phyloP scores from a whole-genome alignment of 371 early-diverging fungal species.

The Mucor piriformis region DNA sequence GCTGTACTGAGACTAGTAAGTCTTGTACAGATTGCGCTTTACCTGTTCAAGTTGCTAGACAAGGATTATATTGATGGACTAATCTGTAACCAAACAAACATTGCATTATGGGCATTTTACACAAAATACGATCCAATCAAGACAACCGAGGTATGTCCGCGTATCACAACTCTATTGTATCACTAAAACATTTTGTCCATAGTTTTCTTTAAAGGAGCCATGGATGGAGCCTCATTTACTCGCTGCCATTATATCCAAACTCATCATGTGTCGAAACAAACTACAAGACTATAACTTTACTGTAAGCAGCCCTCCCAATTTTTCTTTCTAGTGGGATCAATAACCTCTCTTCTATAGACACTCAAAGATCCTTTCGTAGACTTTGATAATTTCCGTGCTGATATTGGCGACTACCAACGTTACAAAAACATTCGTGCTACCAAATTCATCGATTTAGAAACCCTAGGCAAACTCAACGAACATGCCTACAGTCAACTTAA shows the following conservation, averaged over 20 bases:
- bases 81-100: conserved; percentile 60
- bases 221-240: conserved; percentile 65
- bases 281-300: conserved; percentile 63
- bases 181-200: not conserved
- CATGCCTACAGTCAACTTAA: conserved; percentile 41
- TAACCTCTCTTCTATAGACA: conserved; percentile 9
- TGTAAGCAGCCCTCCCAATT: conserved; percentile 2
- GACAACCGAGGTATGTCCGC: conserved; percentile 58
- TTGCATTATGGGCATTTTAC: conserved; percentile 57
- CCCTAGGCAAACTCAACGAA: conserved; percentile 47
- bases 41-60: conserved; percentile 55
- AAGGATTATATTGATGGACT: conserved; percentile 61
- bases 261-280: conserved; percentile 59
- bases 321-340: not conserved
- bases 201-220: conserved; percentile 44
- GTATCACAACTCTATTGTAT: no score
- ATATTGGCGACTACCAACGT: conserved; percentile 60
- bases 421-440: conserved; percentile 35
- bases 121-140: conserved; percentile 51
- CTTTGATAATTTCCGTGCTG: conserved; percentile 51
- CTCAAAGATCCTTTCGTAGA: conserved; percentile 71
- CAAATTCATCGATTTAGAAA: conserved; percentile 43
- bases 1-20: conserved; percentile 61
- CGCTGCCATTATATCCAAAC: conserved; percentile 60
- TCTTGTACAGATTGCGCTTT: conserved; percentile 58